Conservation (phyloP, 768 basidiomycete genomes). For the Omphalotus guepiniiformis region DNA sequence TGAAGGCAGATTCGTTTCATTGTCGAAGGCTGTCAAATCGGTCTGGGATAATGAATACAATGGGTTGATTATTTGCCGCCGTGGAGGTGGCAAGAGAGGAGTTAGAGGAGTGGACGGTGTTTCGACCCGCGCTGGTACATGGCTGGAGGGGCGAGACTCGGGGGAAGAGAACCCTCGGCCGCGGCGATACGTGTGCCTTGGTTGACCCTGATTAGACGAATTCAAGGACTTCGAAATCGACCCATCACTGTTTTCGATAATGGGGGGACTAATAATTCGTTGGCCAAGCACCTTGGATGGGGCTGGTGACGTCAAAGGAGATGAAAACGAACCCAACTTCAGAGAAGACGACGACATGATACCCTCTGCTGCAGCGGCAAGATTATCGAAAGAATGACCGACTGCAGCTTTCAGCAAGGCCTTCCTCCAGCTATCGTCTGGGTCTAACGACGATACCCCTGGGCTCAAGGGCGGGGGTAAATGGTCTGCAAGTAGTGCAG, state of each 20-base stretch:
- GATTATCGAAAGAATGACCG: conserved; percentile 63
- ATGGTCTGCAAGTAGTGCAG: conserved; percentile 69
- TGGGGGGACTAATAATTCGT: conserved; percentile 40
- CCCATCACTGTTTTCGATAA: conserved; percentile 28
- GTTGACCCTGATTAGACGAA: conserved; percentile 14
- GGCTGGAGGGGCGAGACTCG: conserved; percentile 35
- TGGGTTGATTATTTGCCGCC: conserved; percentile 43
- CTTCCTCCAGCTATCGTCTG: conserved; percentile 72
- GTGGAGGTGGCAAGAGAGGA: conserved; percentile 65
- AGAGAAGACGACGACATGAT: not conserved
- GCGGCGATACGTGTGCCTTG: conserved; percentile 13
- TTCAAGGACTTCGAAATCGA: conserved; percentile 20
- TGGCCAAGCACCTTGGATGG: conserved; percentile 34
- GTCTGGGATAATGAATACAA: conserved; percentile 58
- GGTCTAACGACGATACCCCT: conserved; percentile 50
- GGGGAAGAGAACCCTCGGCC: conserved; percentile 14
- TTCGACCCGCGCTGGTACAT: conserved; percentile 54
- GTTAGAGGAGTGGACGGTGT: conserved; percentile 58
- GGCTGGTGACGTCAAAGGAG: conserved; percentile 38
- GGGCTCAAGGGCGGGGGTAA: conserved; percentile 65
- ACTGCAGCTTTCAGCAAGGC: conserved; percentile 75
- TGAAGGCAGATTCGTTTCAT: not conserved
- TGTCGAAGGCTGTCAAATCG: conserved; percentile 26
- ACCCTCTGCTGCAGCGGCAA: conserved; percentile 4
- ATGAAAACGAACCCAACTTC: conserved; percentile 23